Percentiles rank a stretch among this genome's conserved stretches.
These are phyloP conservation scores for Hypoxylon sp. DNA, from an alignment of 2,329 filamentous ascomycete genomes.

Conservation along the genomic window DNA sequence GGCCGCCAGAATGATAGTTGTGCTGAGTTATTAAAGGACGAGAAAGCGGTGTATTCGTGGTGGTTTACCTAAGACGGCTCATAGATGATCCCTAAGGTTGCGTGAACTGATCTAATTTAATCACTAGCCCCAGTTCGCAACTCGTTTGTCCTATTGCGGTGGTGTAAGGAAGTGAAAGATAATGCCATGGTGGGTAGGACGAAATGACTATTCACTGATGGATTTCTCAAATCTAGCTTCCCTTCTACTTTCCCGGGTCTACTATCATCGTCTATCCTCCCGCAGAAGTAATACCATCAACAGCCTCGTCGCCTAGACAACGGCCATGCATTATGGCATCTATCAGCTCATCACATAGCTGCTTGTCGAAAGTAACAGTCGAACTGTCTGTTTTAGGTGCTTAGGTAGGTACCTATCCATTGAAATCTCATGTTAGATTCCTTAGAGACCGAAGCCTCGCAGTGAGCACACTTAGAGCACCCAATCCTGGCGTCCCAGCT, in stretches of 20 bases:
- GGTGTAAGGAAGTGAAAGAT: neutral
- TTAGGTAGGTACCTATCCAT: neutral
- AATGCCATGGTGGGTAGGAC: neutral
- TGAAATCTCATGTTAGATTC: neutral
- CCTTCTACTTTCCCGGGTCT: neutral
- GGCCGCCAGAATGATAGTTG: slow-evolving; percentile 2
- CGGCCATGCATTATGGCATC: neutral
- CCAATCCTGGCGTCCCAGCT: neutral
- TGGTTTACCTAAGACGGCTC: neutral
- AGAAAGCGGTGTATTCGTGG: slow-evolving; percentile 3
- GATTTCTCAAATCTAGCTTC: neutral
- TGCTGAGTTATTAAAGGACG: neutral
- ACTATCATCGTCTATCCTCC: neutral
- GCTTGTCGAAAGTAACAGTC: neutral
- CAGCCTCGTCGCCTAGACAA: neutral
- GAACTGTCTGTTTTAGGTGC: neutral
- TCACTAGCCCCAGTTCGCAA: neutral
- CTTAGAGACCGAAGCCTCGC: neutral
- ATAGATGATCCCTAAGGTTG: neutral
- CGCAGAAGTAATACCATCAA: neutral
- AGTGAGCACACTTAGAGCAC: neutral
- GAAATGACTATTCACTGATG: neutral
- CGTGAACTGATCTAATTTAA: neutral
- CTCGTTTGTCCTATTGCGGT: neutral
- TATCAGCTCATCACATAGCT: neutral